These are phyloP conservation scores for Fomitiporia mediterranea DNA, from an alignment of 1,284 basidiomycete genomes.

Conservation along the genomic window DNA sequence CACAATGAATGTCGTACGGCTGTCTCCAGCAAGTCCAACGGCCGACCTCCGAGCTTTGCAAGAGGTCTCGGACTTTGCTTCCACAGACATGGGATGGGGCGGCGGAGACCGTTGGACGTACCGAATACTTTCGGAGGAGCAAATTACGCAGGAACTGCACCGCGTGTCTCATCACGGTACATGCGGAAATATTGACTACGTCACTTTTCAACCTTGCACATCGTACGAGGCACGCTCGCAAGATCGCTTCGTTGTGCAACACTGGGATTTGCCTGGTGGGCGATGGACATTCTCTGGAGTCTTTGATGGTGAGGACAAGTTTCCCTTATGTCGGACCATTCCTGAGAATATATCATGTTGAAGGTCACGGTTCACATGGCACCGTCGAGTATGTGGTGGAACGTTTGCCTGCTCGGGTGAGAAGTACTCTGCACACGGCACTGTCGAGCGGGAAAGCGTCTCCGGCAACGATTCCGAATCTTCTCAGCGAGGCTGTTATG, in stretches of 20 bases:
- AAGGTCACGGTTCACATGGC: constrained; percentile 59
- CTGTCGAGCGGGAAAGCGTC: constrained; percentile 31
- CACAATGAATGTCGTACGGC: constrained; percentile 35
- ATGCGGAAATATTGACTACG: constrained; percentile 39
- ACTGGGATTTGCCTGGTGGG: constrained; percentile 51
- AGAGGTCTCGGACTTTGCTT: constrained; percentile 47
- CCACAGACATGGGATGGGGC: constrained; percentile 54
- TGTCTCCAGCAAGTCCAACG: constrained; percentile 40
- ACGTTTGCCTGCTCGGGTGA: constrained; percentile 43
- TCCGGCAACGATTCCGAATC: constrained; percentile 38
- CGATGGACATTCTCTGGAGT: constrained; percentile 56
- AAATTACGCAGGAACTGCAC: constrained; percentile 43
- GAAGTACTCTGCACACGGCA: constrained; percentile 36
- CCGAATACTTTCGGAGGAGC: constrained; percentile 43
- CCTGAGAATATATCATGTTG: constrained; percentile 14
- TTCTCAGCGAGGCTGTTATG: constrained; percentile 38
- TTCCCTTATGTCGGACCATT: constrained; percentile 7
- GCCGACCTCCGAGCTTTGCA: constrained; percentile 47
- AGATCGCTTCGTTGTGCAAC: constrained; percentile 50
- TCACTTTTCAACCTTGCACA: constrained; percentile 58
- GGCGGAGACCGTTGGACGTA: constrained; percentile 53
- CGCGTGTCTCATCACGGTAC: constrained; percentile 32
- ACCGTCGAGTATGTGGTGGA: constrained; percentile 49
- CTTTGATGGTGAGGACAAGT: constrained; percentile 47
- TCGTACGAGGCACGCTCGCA: constrained; percentile 44